Conservation (phyloP, 2,329 filamentous ascomycete genomes). For the Ophiostoma quercus region DNA sequence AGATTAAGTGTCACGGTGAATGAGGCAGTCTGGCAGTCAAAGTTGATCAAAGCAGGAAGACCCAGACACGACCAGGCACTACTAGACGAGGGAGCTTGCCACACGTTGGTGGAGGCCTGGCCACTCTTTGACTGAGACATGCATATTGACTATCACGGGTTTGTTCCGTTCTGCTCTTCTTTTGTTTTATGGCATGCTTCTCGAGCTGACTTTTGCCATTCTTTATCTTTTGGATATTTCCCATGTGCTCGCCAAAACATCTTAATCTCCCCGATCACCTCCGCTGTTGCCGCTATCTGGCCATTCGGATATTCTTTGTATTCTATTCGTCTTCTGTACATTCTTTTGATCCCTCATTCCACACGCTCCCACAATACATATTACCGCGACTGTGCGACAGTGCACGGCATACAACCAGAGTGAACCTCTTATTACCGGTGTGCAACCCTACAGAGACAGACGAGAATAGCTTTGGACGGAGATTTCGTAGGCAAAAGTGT, state of each 20-base stretch:
- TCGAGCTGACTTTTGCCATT: not conserved
- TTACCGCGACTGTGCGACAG: not conserved
- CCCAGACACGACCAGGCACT: not conserved
- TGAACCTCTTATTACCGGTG: constrained; percentile 10
- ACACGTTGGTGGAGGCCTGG: constrained; percentile 7
- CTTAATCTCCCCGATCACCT: not conserved
- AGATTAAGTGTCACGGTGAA: not conserved
- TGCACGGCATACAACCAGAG: constrained; percentile 1
- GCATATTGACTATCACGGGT: not conserved
- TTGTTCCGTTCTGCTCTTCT: not conserved
- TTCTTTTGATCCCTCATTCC: not conserved
- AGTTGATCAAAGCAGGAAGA: not conserved
- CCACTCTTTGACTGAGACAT: not conserved
- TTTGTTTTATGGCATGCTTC: not conserved
- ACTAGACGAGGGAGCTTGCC: not conserved
- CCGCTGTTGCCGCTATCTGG: not conserved
- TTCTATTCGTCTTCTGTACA: not conserved
- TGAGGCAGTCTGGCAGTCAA: not conserved
- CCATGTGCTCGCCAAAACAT: not conserved
- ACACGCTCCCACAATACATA: not conserved
- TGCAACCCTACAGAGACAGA: not conserved
- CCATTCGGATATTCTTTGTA: not conserved
- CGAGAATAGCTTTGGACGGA: not conserved
- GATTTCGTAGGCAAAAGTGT: not conserved
- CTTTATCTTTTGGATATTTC: not conserved